phyloP scores from a whole-genome alignment of 805 yeast genomes.

The Wickerhamomyces hampshirensis region DNA sequence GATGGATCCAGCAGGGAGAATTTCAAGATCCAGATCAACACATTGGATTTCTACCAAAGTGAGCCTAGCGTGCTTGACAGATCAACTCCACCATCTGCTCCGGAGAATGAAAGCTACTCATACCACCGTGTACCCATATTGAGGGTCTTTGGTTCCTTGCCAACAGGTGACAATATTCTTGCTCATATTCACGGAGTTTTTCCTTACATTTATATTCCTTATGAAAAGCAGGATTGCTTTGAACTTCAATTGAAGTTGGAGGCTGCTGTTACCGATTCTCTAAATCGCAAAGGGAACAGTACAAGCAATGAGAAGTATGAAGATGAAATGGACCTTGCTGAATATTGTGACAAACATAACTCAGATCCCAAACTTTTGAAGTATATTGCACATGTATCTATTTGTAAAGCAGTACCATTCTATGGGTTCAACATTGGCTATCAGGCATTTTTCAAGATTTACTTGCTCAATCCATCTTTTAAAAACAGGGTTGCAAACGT shows the following conservation, averaged over 20 bases:
- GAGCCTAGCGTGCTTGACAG: conserved; percentile 52
- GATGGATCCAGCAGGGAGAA: conserved; percentile 6
- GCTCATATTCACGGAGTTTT: conserved; percentile 80
- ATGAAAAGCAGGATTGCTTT: conserved; percentile 42
- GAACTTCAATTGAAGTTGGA: conserved; percentile 43
- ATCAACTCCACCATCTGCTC: conserved; percentile 19
- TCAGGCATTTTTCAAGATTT: conserved; percentile 61
- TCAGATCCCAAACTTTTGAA: conserved; percentile 28
- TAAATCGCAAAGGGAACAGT: too few relatives aligned
- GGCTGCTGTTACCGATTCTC: conserved; percentile 33
- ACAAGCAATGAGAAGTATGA: conserved; percentile 21
- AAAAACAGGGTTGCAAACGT: conserved; percentile 48
- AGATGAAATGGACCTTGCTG: conserved; percentile 1
- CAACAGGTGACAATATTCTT: conserved; percentile 52
- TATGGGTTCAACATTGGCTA: conserved; percentile 78
- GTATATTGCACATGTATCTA: conserved; percentile 52
- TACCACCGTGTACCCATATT: conserved; percentile 63
- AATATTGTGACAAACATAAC: conserved; percentile 5
- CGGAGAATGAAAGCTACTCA: conserved; percentile 17
- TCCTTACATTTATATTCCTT: conserved; percentile 75
- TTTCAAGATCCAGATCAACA: conserved; percentile 48
- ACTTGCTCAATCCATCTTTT: conserved; percentile 58
- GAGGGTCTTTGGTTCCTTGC: conserved; percentile 68
- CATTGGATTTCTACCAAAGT: conserved; percentile 63
- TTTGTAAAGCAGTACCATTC: conserved; percentile 74